phyloP scores from a whole-genome alignment of 805 yeast genomes.

The Danielozyma ontarioensis region DNA sequence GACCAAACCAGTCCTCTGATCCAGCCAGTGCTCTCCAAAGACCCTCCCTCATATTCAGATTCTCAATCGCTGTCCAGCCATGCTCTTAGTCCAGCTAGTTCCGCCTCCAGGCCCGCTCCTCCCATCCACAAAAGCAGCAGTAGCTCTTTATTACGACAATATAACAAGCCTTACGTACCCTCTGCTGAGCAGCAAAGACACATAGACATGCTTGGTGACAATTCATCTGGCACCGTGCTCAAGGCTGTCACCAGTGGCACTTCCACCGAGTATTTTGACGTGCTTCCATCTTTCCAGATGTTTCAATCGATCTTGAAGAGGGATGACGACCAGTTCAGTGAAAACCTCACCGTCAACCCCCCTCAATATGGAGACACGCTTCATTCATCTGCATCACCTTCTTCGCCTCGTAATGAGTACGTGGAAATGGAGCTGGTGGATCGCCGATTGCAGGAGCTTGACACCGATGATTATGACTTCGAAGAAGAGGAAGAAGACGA shows the following conservation, averaged over 20 bases:
- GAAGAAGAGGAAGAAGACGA: neutral
- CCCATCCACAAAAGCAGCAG: constrained; percentile 1
- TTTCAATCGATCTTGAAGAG: constrained; percentile 47
- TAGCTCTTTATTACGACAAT: neutral
- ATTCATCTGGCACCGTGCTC: constrained; percentile 6
- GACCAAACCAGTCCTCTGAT: too few relatives aligned
- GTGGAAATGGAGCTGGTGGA: neutral
- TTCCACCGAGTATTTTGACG: constrained; percentile 42
- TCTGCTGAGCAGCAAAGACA: constrained; percentile 30
- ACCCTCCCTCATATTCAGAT: constrained; percentile 19
- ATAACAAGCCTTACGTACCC: constrained; percentile 25
- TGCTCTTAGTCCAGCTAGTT: neutral
- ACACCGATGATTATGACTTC: neutral
- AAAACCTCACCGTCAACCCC: constrained; percentile 25
- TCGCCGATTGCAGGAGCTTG: neutral
- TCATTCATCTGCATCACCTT: constrained; percentile 25
- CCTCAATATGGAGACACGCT: constrained; percentile 33
- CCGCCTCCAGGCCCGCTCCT: neutral
- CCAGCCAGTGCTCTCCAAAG: constrained; percentile 5
- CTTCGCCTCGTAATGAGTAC: constrained; percentile 3
- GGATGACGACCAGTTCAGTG: constrained; percentile 35
- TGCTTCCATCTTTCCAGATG: constrained; percentile 67
- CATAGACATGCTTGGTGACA: constrained; percentile 20
- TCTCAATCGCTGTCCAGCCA: constrained; percentile 6
- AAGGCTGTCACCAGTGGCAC: constrained; percentile 21